Conservation (phyloP, 1,284 basidiomycete genomes). For the Ganoderma resinaceum region DNA sequence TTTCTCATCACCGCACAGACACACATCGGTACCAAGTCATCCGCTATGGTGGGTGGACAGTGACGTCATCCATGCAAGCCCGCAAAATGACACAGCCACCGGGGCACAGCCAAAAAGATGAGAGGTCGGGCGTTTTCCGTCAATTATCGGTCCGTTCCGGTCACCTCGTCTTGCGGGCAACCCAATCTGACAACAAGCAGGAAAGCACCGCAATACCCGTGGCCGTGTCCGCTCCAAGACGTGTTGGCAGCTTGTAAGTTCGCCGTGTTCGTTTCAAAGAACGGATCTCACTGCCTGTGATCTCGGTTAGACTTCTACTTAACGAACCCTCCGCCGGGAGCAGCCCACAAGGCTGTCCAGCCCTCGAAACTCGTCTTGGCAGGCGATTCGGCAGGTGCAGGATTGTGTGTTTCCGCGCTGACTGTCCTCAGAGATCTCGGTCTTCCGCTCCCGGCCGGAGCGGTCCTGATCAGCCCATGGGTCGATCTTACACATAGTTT, state of each 20-base stretch:
- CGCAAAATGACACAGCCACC: constrained; percentile 3
- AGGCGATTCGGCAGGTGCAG: constrained; percentile 88
- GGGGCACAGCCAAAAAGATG: constrained; percentile 67
- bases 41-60: constrained; percentile 52
- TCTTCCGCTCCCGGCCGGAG: constrained; percentile 78
- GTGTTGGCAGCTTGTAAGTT: constrained; percentile 74
- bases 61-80: not conserved
- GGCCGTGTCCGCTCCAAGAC: constrained; percentile 87
- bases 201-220: constrained; percentile 88
- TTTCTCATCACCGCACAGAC: constrained; percentile 46
- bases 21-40: constrained; percentile 77
- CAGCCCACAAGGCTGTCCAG: constrained; percentile 72
- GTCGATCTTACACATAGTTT: constrained; percentile 89
- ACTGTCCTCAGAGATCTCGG: constrained; percentile 82
- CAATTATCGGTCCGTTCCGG: constrained; percentile 54
- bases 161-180: not conserved
- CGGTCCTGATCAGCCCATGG: constrained; percentile 82
- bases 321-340: constrained; percentile 73
- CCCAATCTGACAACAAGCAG: constrained; percentile 40
- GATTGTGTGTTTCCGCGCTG: constrained; percentile 70
- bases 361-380: constrained; percentile 81
- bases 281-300: not conserved
- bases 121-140: constrained; percentile 73
- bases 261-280: not conserved
- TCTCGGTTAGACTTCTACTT: constrained; percentile 76